phyloP scores from a whole-genome alignment of 768 basidiomycete genomes.

The Kwoniella mangroviensis region DNA sequence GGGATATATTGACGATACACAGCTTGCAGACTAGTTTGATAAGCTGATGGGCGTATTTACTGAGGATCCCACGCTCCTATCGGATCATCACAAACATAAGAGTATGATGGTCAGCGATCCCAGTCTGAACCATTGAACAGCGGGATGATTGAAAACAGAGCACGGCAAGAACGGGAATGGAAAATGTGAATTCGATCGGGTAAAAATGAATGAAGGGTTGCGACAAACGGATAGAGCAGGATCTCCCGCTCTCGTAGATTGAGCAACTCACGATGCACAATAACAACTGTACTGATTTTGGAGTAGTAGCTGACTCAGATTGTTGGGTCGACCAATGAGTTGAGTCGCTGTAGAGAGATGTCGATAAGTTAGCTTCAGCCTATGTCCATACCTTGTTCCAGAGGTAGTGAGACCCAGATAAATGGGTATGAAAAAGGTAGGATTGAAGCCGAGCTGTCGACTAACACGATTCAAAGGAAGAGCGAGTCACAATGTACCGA shows the following conservation, averaged over 20 bases:
- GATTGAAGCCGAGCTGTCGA: not conserved
- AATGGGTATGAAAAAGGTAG: not conserved
- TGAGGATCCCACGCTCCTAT: slow-evolving; percentile 7
- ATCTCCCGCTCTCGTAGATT: not conserved
- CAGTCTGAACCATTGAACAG: not conserved
- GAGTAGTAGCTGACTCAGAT: too few species aligned
- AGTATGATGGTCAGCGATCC: not conserved
- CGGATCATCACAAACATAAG: not conserved
- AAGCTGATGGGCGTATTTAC: not conserved
- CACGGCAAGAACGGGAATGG: not conserved
- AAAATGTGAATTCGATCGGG: not conserved
- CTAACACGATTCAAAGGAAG: not conserved
- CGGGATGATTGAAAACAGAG: not conserved
- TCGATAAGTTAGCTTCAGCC: not conserved
- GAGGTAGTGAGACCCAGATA: not conserved
- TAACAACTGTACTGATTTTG: too few species aligned
- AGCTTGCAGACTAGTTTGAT: not conserved
- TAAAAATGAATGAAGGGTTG: not conserved
- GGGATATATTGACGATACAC: not conserved
- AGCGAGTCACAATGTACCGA: not conserved
- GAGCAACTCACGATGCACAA: too few species aligned
- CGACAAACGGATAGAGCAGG: not conserved
- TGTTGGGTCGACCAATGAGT: too few species aligned
- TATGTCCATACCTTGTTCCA: not conserved
- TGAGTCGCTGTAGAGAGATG: too few species aligned